A percentile compares a stretch with the other conserved stretches of the same genome.
Evolutionary conservation across 768 basidiomycete genomes (phyloP).

Genomic region (Rhizopogon vinicolor): DNA sequence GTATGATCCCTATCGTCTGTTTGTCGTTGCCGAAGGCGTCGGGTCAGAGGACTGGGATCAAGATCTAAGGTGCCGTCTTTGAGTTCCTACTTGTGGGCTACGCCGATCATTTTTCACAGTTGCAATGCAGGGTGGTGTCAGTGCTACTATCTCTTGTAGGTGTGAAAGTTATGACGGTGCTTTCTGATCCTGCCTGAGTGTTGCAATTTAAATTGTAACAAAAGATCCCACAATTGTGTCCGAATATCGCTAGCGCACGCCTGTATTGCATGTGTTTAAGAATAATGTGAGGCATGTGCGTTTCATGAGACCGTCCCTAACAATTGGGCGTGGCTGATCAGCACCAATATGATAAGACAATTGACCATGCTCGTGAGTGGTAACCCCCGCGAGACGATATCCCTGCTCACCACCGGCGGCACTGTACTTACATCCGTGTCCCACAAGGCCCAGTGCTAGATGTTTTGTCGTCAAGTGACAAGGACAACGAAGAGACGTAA

Average conservation of each 20-base stretch:
- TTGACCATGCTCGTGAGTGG: too few species aligned
- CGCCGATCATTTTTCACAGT: too few species aligned
- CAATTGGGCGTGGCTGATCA: neutral
- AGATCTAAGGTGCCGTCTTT: constrained; percentile 15
- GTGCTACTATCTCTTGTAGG: neutral
- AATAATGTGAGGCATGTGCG: too few species aligned
- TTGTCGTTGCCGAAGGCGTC: constrained; percentile 42
- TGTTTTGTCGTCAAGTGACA: neutral
- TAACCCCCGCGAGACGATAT: too few species aligned
- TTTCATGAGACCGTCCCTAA: neutral
- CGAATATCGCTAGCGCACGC: too few species aligned
- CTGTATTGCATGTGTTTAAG: too few species aligned
- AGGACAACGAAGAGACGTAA: constrained; percentile 16
- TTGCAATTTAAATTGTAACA: neutral
- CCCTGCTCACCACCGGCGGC: too few species aligned
- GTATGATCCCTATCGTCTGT: constrained; percentile 42
- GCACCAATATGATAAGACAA: neutral
- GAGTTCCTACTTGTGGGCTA: too few species aligned
- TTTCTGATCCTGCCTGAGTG: neutral
- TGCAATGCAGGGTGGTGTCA: neutral
- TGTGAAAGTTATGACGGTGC: neutral
- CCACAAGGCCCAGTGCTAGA: too few species aligned
- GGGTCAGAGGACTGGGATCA: constrained; percentile 48
- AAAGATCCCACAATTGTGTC: neutral
- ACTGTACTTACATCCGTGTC: too few species aligned